Base-by-base conservation (phyloP, 108 stramenopile species). In the Discostella pseudostelligera region DNA sequence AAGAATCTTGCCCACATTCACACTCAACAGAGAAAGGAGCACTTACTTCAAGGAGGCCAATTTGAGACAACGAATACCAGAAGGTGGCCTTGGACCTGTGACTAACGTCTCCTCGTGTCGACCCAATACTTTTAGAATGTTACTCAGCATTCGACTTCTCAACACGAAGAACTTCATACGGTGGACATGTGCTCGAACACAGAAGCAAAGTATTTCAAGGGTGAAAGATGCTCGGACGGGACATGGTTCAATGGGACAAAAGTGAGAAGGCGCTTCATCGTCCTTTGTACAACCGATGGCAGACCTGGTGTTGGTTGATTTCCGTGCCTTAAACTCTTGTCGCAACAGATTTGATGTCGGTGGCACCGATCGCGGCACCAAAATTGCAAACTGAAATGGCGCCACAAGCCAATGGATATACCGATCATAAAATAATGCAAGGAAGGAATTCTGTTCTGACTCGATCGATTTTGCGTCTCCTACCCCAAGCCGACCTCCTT, bases 141-240 rank as follows among this genome's bases (percentile, higher is more conserved):
- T 79, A 44, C 83, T 77, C 57, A 94, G 65, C 22, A 89, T 79
- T 40, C 85, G 63, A 20, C 88, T 89, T 39, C 80, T 81, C 55
- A 94, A 56, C 49, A 94, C 69, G 70, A 81, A 94, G 14, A 78
- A 69, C 46, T 89, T 94, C 88, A 91, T 94, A 56, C 90, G 64
- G 55, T 89, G 84, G n/a, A 87, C 48, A 66, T 94, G 93, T 4
- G 88, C 87, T 9, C 93, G 85, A 20, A 94, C 90, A 48, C 87
- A 91, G 54, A 94, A 94, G 56, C 87, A 82, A 24, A 94, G 53
- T n/a, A 94, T 72, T 49, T 94, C 93, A 26, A 94, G 78, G 17
- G 87, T 82, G 56, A 90, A 94, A 12, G 88, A 85, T 20, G 77
- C 75, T 60, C 93, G 81, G 46, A 88, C 78, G 0, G 93, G 73